Evolutionary conservation across 2,329 filamentous ascomycete genomes (phyloP).

Genomic region (Clonostachys sp.): DNA sequence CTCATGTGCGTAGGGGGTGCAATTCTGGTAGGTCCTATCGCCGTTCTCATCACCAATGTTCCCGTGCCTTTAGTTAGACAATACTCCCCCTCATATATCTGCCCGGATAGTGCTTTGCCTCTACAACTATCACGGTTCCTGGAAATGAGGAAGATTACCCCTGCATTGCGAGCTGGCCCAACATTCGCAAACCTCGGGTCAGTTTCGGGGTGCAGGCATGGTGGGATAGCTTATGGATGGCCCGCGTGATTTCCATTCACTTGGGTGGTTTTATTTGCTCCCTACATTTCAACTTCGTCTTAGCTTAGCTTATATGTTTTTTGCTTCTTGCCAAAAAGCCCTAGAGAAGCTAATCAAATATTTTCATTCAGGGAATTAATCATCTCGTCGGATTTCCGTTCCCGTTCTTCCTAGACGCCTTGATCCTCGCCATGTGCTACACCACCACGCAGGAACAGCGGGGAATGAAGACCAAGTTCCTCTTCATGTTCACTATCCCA

Average conservation of each 20-base stretch:
- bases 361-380: conserved; percentile 15
- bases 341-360: conserved; percentile 1
- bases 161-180: conserved; percentile 53
- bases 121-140: conserved; percentile 78
- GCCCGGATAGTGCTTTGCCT: conserved; percentile 66
- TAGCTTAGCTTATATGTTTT: neutral
- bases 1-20: conserved; percentile 65
- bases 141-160: conserved; percentile 78
- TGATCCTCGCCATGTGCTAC: conserved; percentile 78
- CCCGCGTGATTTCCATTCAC: conserved; percentile 55
- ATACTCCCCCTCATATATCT: conserved; percentile 58
- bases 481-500: conserved; percentile 72
- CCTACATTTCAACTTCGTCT: conserved; percentile 47
- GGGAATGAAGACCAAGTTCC: conserved; percentile 70
- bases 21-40: conserved; percentile 68
- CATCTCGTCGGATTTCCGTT: conserved; percentile 22
- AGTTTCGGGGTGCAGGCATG: conserved; percentile 61
- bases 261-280: conserved; percentile 54
- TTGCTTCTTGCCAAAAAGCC: conserved; percentile 4
- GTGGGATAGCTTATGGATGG: conserved; percentile 72
- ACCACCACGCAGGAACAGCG: conserved; percentile 84
- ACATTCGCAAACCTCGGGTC: conserved; percentile 65
- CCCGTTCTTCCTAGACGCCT: conserved; percentile 50
- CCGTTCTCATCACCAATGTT: conserved; percentile 3
- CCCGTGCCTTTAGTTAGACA: neutral